Evolutionary conservation across 176 grass and related monocot genomes (phyloP), one percentile per base, ranked within the genome.

Genomic region (Echinochloa phyllopogon): DNA sequence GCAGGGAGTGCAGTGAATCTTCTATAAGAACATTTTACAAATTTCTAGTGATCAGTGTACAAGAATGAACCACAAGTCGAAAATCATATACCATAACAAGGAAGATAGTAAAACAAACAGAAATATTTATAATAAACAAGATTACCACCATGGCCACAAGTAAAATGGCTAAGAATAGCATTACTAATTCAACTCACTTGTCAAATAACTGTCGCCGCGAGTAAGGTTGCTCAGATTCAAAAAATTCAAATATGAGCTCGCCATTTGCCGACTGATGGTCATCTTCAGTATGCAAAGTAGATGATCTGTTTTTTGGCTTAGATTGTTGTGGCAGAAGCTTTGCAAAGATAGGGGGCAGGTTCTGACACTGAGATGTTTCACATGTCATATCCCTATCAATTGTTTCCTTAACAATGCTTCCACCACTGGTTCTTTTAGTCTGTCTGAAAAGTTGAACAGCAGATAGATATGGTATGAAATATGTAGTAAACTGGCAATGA

Each of bases 161-260:
- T 37, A 55, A 53, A 45, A 71, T 33, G 36, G 21, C 21, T 40
- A 65, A 80, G 2, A 36, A 82, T 42, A 8, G 55, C 0, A 56
- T 37, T 48, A 38, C 53, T n/a, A 57, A 8, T 58, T 58, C 21
- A 21, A 88, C 85, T 94, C 78, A 98, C 96, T 89, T 98, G 40
- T 98, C 91, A 92, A 87, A 94, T 65, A 93, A 76, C 9, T 85
- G 73, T 4, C 58, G 72, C 68, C 91, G 90, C 15, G 66, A 65
- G 90, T 85, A 88, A 66, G 96, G 96, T 69, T 92, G 91, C 66
- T 95, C 96, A 84, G 82, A 90, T 93, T 95, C 91, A 55, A 98
- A 94, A 83, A 80, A 95, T 74, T 98, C 96, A 90, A 95, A 98
- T 76, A 92, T 83, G 65, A 95, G 83, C 57, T 92, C 91, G 33